These are phyloP conservation scores for Pyrenopolyporus hunteri DNA, from an alignment of 495 filamentous ascomycete species.

Conservation along the genomic window DNA sequence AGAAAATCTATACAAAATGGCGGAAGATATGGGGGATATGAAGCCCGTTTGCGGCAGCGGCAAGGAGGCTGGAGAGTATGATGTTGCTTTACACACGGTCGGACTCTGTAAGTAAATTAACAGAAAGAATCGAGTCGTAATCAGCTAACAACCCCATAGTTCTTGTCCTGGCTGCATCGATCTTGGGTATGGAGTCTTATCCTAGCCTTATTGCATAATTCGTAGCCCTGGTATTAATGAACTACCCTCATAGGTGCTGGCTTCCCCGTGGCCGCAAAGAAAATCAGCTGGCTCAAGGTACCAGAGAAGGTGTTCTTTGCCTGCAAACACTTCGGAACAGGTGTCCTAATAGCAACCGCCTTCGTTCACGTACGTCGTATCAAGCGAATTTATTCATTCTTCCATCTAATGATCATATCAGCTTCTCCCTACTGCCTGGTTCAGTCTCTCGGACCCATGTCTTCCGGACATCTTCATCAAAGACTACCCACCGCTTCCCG, in stretches of 20 bases:
- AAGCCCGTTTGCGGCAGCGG: slow-evolving; percentile 57
- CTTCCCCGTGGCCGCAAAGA: slow-evolving; percentile 61
- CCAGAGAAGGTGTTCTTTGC: slow-evolving; percentile 59
- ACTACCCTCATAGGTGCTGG: slow-evolving; percentile 45
- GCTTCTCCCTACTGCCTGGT: slow-evolving; percentile 64
- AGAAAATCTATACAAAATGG: slow-evolving; percentile 13
- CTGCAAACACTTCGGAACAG: slow-evolving; percentile 71
- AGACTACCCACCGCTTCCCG: slow-evolving; percentile 63
- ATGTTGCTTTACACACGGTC: slow-evolving; percentile 54
- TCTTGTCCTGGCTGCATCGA: slow-evolving; percentile 48
- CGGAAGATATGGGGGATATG: slow-evolving; percentile 30
- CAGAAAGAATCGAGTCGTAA: not conserved
- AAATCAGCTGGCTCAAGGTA: slow-evolving; percentile 60
- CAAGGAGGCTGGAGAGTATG: slow-evolving; percentile 52
- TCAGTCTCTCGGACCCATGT: slow-evolving; percentile 62
- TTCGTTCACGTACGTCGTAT: slow-evolving; percentile 66
- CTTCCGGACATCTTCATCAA: slow-evolving; percentile 62
- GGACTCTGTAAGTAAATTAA: slow-evolving; percentile 53
- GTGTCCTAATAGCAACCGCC: slow-evolving; percentile 71
- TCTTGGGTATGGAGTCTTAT: slow-evolving; percentile 43
- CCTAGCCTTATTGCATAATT: not conserved
- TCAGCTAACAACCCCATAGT: slow-evolving; percentile 40
- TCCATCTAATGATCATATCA: slow-evolving; percentile 25
- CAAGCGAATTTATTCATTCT: not conserved
- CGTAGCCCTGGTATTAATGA: slow-evolving; percentile 6